Percentiles rank a stretch among this genome's conserved stretches.
phyloP scores from a whole-genome alignment of 495 filamentous ascomycete species.

The Xanthoparmelia taractica region DNA sequence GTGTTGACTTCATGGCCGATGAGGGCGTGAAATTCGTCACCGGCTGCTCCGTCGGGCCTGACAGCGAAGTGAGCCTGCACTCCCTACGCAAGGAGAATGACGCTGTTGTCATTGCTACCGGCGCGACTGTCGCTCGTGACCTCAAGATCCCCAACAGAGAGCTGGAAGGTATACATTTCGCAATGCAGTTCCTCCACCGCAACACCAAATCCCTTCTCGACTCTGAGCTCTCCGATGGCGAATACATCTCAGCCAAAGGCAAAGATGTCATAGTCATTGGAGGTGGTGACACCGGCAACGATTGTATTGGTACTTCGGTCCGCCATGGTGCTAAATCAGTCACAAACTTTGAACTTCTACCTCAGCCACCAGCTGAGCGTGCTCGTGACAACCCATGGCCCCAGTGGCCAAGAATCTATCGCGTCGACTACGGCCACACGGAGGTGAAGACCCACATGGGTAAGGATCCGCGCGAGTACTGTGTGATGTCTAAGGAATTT shows the following conservation, averaged over 20 bases:
- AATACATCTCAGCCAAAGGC: constrained; percentile 94
- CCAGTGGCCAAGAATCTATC: constrained; percentile 98
- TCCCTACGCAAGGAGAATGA: constrained; percentile 72
- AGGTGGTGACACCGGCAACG: constrained; percentile 97
- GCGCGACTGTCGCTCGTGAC: constrained; percentile 92
- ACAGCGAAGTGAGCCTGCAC: constrained; percentile 57
- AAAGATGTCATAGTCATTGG: constrained; percentile 98
- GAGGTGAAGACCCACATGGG: constrained; percentile 98
- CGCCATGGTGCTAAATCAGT: constrained; percentile 96
- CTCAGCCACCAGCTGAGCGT: constrained; percentile 88
- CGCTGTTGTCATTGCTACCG: constrained; percentile 92
- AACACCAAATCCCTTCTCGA: constrained; percentile 99
- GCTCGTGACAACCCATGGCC: constrained; percentile 98
- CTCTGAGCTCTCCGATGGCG: constrained; percentile 73
- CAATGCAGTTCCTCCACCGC: constrained; percentile 96
- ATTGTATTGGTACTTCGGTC: constrained; percentile 97
- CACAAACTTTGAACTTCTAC: constrained; percentile 94
- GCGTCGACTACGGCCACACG: constrained; percentile 93
- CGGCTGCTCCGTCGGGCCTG: constrained; percentile 69
- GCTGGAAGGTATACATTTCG: constrained; percentile 90
- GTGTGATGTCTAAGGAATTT: constrained; percentile 98
- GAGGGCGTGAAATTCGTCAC: constrained; percentile 85
- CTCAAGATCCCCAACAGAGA: constrained; percentile 88
- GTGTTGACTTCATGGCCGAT: constrained; percentile 90
- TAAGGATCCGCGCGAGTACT: constrained; percentile 95